Evolutionary conservation across 139 green algal genomes (phyloP).

Genomic region (Volvox reticuliferus): DNA sequence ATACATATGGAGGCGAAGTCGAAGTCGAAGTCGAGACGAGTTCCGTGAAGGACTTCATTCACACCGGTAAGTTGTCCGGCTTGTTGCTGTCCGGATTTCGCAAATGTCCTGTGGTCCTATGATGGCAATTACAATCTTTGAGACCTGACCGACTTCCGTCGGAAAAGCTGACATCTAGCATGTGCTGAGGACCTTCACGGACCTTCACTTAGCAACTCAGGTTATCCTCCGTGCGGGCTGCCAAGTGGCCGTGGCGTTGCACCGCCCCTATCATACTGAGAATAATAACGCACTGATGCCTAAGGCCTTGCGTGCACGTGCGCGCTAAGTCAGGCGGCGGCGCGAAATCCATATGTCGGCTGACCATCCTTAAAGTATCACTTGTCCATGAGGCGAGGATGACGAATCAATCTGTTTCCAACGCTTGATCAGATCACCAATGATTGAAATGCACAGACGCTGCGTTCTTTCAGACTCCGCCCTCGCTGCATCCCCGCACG

Average conservation of each 20-base stretch:
- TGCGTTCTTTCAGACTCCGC: conserved; percentile 75
- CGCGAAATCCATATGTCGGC: background rate
- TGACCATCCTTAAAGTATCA: background rate
- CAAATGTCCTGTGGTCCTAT: background rate
- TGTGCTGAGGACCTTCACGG: conserved; percentile 21
- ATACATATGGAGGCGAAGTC: too few species aligned
- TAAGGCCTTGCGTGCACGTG: background rate
- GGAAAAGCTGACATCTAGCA: conserved; percentile 35
- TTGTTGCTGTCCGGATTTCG: background rate
- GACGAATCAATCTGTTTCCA: conserved; percentile 48
- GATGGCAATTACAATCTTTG: conserved; percentile 59
- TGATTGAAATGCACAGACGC: conserved; percentile 51
- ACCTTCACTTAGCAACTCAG: conserved; percentile 26
- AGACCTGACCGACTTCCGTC: conserved; percentile 41
- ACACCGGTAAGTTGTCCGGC: too few species aligned
- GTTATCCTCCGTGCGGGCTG: conserved; percentile 55
- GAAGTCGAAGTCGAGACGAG: too few species aligned
- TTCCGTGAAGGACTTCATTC: too few species aligned
- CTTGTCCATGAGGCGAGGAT: background rate
- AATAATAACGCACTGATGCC: conserved; percentile 4
- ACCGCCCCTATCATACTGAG: conserved; percentile 53
- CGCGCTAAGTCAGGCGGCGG: background rate
- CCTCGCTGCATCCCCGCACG: background rate
- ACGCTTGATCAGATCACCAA: conserved; percentile 61
- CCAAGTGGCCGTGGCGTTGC: conserved; percentile 12